phyloP scores from a whole-genome alignment of 441 rosid genomes.

The Eruca vesicaria region DNA sequence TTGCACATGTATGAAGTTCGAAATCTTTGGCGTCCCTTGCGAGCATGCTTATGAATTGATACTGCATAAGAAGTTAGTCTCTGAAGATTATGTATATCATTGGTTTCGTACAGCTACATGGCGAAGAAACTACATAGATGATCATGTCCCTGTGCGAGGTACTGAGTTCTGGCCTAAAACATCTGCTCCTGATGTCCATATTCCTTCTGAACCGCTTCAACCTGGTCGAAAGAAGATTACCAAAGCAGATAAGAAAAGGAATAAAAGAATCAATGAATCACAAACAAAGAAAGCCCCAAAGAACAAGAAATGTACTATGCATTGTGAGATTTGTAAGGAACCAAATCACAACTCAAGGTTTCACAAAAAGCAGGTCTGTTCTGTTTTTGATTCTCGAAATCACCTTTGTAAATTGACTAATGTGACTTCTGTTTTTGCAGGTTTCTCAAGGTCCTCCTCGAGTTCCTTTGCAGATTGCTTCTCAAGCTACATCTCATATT shows the following conservation, averaged over 20 bases:
- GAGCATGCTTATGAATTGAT: background rate
- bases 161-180: background rate
- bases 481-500: no score
- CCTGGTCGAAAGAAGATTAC: background rate
- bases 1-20: background rate
- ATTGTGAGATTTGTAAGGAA: background rate
- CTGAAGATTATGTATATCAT: background rate
- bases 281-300: background rate
- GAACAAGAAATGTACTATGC: background rate
- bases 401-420: no score
- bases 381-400: no score
- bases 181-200: background rate
- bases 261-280: background rate
- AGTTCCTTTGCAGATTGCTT: no score
- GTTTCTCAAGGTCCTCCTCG: no score
- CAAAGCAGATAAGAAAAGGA: background rate
- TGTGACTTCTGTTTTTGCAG: background rate
- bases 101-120: background rate
- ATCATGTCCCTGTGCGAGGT: background rate
- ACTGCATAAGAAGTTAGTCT: no score
- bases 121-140: background rate
- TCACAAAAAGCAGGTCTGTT: no score
- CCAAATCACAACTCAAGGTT: no score
- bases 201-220: background rate
- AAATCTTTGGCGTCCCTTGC: background rate